Base-by-base conservation (phyloP, 1,139 yeast species). In the Kodamaea arcana region DNA sequence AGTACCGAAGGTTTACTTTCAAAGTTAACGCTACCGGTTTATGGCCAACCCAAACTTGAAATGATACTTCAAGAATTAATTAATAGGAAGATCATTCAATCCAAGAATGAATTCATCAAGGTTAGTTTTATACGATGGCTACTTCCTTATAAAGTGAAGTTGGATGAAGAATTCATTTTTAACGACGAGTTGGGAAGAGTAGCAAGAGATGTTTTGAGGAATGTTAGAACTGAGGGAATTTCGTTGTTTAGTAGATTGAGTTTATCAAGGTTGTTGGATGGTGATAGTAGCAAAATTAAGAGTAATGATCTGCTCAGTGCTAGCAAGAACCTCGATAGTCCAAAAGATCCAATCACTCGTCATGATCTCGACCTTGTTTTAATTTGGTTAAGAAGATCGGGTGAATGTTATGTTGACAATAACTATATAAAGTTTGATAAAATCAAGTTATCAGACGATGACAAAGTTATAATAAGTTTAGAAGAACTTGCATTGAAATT, bases 21-120 rank as follows among this genome's bases (percentile, higher is more conserved):
- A 13, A 32, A 38, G 8, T 45, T 66, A 27, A 41, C 53, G 8
- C 34, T 62, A 4, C 58, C 65, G 1, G 42, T 48, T 0, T 52
- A 57, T 35, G 71, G 71, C 0, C 41, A 44, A 18, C 72, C 72
- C 0, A 39, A 46, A 27, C 26, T 66, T 22, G 51, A 47, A 0
- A 29, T 39, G 6, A 49, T 62, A 1, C 34, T 65, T 8, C 36
- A 52, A 12, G 69, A 62, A 33, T 45, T 65, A 11, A 14, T 25
- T 5, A 9, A 9, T 9, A 12, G 28, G 6, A 25, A 25, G 28
- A 15, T 17, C 10, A 25, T 25, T 11, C 17, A n/a, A 14, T 11
- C 28, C 6, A 25, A 15, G 11, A 25, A 15, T 15, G 17, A 25
- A 25, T 18, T 7, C 22, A 9, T 18, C 6, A 9, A 9, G 6